Evolutionary conservation across 2,329 filamentous ascomycete species (phyloP).

Genomic region (Colletotrichum tabaci): DNA sequence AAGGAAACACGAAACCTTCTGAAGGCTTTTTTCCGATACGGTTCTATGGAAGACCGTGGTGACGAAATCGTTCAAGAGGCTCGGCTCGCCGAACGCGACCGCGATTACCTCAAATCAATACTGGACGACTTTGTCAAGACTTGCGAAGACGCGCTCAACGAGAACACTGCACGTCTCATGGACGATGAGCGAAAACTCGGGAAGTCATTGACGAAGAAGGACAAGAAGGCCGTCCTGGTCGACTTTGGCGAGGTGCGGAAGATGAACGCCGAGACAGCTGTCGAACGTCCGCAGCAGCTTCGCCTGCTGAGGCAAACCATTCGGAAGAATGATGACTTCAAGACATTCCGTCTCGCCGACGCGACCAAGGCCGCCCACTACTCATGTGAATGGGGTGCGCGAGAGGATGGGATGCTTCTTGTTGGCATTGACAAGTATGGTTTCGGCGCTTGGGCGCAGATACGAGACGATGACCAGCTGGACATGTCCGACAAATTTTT

Average conservation of each 20-base stretch:
- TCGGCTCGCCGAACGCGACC: constrained; percentile 85
- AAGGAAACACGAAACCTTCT: constrained; percentile 96
- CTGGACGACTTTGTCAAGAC: constrained; percentile 80
- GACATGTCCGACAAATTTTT: constrained; percentile 93
- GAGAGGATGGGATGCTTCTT: constrained; percentile 97
- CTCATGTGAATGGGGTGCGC: constrained; percentile 90
- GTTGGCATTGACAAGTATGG: constrained; percentile 94
- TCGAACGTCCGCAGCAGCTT: constrained; percentile 92
- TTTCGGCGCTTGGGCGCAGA: constrained; percentile 95
- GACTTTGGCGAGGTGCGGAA: constrained; percentile 95
- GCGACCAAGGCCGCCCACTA: constrained; percentile 95
- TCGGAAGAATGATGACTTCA: constrained; percentile 76
- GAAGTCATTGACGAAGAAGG: constrained; percentile 93
- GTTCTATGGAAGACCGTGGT: constrained; percentile 88
- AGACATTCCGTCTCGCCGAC: constrained; percentile 88
- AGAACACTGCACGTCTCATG: constrained; percentile 79
- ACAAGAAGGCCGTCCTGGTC: constrained; percentile 96
- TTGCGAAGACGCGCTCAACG: constrained; percentile 72
- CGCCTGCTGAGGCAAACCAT: constrained; percentile 85
- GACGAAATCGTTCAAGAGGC: constrained; percentile 92
- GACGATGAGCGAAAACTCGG: constrained; percentile 87
- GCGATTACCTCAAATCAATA: constrained; percentile 81
- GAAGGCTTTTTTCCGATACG: constrained; percentile 90
- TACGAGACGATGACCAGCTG: constrained; percentile 91
- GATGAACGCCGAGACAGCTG: constrained; percentile 94